Evolutionary conservation across 768 basidiomycete genomes (phyloP).

Genomic region (Leccinellum luteum): DNA sequence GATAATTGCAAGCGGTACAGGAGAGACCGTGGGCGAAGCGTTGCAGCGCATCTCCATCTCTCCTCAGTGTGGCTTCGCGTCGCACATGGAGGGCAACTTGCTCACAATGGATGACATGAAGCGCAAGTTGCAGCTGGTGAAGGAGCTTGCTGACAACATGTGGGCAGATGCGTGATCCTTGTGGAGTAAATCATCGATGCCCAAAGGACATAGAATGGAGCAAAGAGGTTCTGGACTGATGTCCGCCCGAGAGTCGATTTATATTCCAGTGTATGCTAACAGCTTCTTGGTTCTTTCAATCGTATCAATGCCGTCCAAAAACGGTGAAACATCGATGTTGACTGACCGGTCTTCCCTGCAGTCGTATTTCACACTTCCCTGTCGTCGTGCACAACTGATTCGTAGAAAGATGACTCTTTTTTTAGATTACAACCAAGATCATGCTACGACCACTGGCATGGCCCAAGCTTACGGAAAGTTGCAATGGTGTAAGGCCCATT

Average conservation of each 20-base stretch:
- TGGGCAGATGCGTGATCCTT: neutral
- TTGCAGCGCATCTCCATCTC: neutral
- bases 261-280: neutral
- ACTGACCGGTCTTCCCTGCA: too few relatives aligned
- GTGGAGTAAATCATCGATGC: neutral
- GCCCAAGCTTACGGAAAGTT: too few relatives aligned
- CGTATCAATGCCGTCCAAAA: too few relatives aligned
- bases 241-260: neutral
- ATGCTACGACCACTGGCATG: too few relatives aligned
- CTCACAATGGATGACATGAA: neutral
- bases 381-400: too few relatives aligned
- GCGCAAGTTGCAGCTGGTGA: neutral
- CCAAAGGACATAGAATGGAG: neutral
- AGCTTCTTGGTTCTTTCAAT: too few relatives aligned
- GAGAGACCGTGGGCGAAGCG: neutral
- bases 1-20: neutral
- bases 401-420: too few relatives aligned
- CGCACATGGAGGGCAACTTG: neutral
- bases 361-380: too few relatives aligned
- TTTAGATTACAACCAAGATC: too few relatives aligned
- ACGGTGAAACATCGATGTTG: too few relatives aligned
- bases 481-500: too few relatives aligned
- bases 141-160: neutral
- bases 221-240: neutral
- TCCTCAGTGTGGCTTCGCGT: neutral